phyloP scores from a whole-genome alignment of 345 rosid species.

The Linum usitatissimum region DNA sequence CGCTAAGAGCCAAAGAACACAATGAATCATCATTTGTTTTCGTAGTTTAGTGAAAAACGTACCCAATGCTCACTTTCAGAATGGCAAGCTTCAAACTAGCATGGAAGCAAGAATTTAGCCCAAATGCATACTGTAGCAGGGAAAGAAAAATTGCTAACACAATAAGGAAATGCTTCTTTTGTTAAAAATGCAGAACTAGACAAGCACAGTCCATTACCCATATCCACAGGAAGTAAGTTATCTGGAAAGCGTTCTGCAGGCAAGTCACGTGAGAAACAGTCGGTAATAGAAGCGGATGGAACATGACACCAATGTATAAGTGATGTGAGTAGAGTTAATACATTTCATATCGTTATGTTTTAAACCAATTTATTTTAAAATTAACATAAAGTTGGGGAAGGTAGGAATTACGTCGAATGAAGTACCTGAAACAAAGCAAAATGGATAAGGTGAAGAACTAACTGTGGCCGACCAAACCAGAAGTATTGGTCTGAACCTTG shows the following conservation, averaged over 20 bases:
- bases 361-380: too few species aligned
- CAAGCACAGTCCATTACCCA: conserved; percentile 44
- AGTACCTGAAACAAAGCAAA: conserved; percentile 87
- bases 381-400: too few species aligned
- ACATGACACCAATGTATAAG: not conserved
- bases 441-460: conserved; percentile 77
- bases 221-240: conserved; percentile 91
- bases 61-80: conserved; percentile 58
- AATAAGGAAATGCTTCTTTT: not conserved
- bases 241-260: conserved; percentile 93
- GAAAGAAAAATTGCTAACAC: conserved; percentile 1
- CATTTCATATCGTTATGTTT: too few species aligned
- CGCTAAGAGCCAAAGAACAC: not conserved
- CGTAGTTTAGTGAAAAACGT: conserved; percentile 18
- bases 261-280: not conserved
- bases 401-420: not conserved
- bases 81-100: conserved; percentile 41
- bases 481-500: conserved; percentile 82
- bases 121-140: conserved; percentile 57
- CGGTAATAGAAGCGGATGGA: not conserved
- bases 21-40: not conserved
- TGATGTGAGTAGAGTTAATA: not conserved
- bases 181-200: not conserved
- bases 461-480: conserved; percentile 72
- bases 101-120: conserved; percentile 65